Evolutionary conservation across 192 early-diverging fungal genomes (phyloP).

Genomic region (Jimgerdemannia lactiflua): DNA sequence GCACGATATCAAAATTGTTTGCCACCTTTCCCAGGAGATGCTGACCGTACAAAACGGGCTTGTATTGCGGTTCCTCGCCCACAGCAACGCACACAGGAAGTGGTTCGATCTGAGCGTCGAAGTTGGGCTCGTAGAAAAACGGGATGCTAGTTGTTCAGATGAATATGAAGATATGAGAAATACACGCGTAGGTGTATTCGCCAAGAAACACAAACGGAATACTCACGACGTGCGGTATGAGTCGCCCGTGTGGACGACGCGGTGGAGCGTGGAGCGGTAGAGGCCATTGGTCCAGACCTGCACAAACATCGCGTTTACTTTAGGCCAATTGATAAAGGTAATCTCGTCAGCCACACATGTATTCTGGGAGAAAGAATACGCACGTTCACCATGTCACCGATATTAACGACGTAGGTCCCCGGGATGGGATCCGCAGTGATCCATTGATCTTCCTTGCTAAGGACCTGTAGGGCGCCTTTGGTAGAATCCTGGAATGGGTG

Average conservation of each 20-base stretch:
- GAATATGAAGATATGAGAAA: no score
- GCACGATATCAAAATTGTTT: background rate
- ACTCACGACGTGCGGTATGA: slow-evolving; percentile 36
- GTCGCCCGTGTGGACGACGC: slow-evolving; percentile 43
- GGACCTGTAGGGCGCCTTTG: slow-evolving; percentile 46
- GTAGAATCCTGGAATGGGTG: slow-evolving; percentile 28
- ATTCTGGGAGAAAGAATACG: background rate
- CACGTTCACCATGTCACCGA: slow-evolving; percentile 52
- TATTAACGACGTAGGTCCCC: slow-evolving; percentile 49
- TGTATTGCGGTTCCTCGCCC: slow-evolving; percentile 8
- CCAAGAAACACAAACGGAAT: background rate
- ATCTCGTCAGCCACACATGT: background rate
- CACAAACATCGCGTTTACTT: background rate
- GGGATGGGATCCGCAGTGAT: slow-evolving; percentile 49
- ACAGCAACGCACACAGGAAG: slow-evolving; percentile 2
- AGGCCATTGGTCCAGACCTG: slow-evolving; percentile 52
- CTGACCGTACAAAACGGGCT: slow-evolving; percentile 45
- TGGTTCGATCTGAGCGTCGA: slow-evolving; percentile 46
- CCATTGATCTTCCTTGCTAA: slow-evolving; percentile 38
- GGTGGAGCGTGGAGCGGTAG: slow-evolving; percentile 43
- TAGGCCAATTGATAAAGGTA: no score
- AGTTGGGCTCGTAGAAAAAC: slow-evolving; percentile 51
- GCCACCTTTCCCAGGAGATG: slow-evolving; percentile 41
- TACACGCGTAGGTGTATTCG: background rate
- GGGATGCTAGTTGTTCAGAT: slow-evolving; percentile 21